Evolutionary conservation across 1,284 basidiomycete species (phyloP).

Genomic region (Taiwanofungus camphoratus): DNA sequence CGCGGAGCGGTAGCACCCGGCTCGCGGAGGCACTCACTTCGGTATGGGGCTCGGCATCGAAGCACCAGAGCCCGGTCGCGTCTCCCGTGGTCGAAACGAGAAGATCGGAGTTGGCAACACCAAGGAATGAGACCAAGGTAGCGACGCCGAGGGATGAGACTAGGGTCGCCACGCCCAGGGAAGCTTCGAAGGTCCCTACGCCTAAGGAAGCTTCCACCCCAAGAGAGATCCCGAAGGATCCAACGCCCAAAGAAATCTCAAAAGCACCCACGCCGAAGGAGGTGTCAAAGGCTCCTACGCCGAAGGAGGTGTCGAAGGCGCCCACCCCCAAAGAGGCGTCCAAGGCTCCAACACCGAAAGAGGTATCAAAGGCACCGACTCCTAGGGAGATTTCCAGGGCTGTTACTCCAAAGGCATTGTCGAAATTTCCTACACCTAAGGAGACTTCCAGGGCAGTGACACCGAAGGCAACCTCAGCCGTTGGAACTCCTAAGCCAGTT

Average conservation of each 20-base stretch:
- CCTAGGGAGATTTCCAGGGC: slow-evolving; percentile 11
- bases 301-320: slow-evolving; percentile 16
- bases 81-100: slow-evolving; percentile 17
- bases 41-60: slow-evolving; percentile 27
- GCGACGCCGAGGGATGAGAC: slow-evolving; percentile 18
- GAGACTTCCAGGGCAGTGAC: slow-evolving; percentile 15
- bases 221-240: slow-evolving; percentile 7
- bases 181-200: slow-evolving; percentile 13
- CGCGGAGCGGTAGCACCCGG: slow-evolving; percentile 25
- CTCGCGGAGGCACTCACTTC: slow-evolving; percentile 28
- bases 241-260: slow-evolving; percentile 13
- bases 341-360: slow-evolving; percentile 12
- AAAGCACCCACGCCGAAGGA: slow-evolving; percentile 17
- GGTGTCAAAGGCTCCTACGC: slow-evolving; percentile 13
- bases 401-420: slow-evolving; percentile 13
- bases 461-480: slow-evolving; percentile 20
- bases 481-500: slow-evolving; percentile 11
- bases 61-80: slow-evolving; percentile 16
- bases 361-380: slow-evolving; percentile 2
- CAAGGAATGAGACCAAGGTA: slow-evolving; percentile 13
- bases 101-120: slow-evolving; percentile 17
- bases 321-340: slow-evolving; percentile 4
- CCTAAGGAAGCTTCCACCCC: slow-evolving; percentile 10
- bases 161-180: slow-evolving; percentile 18
- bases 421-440: slow-evolving; percentile 17